phyloP scores from a whole-genome alignment of 1,284 basidiomycete genomes.

The Papiliotrema flavescens region DNA sequence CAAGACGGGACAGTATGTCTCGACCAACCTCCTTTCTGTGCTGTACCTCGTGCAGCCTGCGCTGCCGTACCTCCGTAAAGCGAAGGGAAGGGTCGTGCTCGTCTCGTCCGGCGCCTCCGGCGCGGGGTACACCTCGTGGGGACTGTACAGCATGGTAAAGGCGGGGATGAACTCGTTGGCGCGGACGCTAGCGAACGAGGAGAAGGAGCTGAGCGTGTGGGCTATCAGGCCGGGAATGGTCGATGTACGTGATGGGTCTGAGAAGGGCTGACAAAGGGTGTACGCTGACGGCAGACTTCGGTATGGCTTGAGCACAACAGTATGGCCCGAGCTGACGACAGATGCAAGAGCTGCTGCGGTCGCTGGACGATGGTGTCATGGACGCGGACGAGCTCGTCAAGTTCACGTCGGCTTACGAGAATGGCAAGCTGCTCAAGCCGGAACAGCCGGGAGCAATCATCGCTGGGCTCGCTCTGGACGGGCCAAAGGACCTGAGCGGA shows the following conservation, averaged over 20 bases:
- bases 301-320: conserved; percentile 4
- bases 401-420: conserved; percentile 49
- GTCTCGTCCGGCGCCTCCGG: conserved; percentile 54
- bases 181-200: conserved; percentile 54
- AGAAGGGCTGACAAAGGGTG: background rate
- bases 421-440: conserved; percentile 51
- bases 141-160: conserved; percentile 51
- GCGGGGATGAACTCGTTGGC: conserved; percentile 54
- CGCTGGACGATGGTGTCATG: conserved; percentile 46
- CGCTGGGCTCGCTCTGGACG: conserved; percentile 50
- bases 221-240: conserved; percentile 55
- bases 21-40: conserved; percentile 54
- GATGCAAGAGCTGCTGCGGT: conserved; percentile 48
- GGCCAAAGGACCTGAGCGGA: conserved; percentile 45
- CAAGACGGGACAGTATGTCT: conserved; percentile 26
- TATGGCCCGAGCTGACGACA: conserved; percentile 13
- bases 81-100: conserved; percentile 50
- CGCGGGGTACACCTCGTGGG: conserved; percentile 52
- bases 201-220: conserved; percentile 49
- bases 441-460: conserved; percentile 52
- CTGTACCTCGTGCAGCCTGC: conserved; percentile 51
- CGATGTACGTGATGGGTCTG: conserved; percentile 40
- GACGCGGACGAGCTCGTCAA: conserved; percentile 41
- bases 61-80: conserved; percentile 50
- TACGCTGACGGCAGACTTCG: conserved; percentile 14